Percentiles rank a stretch among this genome's conserved stretches.
These are phyloP conservation scores for Botrytis elliptica DNA, from an alignment of 2,329 filamentous ascomycete genomes.

Conservation along the genomic window DNA sequence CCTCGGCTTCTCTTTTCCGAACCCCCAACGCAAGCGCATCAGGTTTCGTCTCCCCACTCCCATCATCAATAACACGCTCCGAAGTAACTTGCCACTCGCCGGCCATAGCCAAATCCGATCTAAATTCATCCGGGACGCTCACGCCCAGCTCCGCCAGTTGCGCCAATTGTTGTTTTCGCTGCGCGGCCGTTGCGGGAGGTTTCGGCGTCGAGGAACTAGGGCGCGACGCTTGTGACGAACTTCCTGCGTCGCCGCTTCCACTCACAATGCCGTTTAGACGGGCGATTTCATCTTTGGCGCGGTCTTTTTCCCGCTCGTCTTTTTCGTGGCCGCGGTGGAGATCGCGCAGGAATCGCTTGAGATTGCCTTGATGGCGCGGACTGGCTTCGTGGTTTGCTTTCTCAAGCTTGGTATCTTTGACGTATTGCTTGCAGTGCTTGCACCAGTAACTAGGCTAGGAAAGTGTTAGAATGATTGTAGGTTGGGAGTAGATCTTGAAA, in stretches of 20 bases:
- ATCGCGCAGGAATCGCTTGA: constrained; percentile 87
- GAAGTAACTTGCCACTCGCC: constrained; percentile 78
- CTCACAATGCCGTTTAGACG: constrained; percentile 76
- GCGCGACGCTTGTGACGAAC: constrained; percentile 31
- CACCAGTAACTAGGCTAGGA: constrained; percentile 88
- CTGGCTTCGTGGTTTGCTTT: constrained; percentile 87
- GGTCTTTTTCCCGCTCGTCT: constrained; percentile 76
- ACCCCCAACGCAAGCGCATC: constrained; percentile 52
- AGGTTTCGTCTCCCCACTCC: constrained; percentile 46
- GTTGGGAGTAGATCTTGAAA: constrained; percentile 11
- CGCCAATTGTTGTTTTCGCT: constrained; percentile 79
- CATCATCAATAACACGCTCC: constrained; percentile 39
- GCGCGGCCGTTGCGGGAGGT: constrained; percentile 51
- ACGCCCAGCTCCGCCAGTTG: constrained; percentile 88
- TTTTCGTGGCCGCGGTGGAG: constrained; percentile 82
- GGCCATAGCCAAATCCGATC: constrained; percentile 79
- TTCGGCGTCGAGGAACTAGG: constrained; percentile 36
- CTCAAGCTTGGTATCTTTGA: constrained; percentile 90
- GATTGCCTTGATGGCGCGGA: constrained; percentile 75
- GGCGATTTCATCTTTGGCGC: constrained; percentile 80
- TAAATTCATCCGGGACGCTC: constrained; percentile 73
- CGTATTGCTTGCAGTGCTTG: constrained; percentile 89
- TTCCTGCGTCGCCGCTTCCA: constrained; percentile 38
- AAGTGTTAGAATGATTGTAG: constrained; percentile 24
- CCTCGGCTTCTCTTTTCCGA: constrained; percentile 60